Percentiles rank a stretch among this genome's conserved stretches.
Conservation (phyloP, 2,329 filamentous ascomycete species). For the Beauveria sp. region DNA sequence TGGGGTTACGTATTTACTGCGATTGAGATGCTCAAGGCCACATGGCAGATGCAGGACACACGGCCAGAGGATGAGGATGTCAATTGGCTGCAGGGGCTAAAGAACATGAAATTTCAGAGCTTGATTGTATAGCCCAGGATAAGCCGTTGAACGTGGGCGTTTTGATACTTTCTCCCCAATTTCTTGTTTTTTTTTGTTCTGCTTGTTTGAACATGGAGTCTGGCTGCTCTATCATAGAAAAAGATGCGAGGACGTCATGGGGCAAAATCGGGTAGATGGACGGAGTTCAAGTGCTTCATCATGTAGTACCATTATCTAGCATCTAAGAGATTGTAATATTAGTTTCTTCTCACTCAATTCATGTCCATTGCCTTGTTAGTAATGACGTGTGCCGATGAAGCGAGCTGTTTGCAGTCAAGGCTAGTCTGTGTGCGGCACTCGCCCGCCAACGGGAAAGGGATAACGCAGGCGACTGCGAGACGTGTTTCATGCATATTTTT, state of each 20-base stretch:
- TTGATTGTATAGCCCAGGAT: slow-evolving; percentile 33
- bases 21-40: slow-evolving; percentile 40
- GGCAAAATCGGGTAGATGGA: neutral
- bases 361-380: neutral
- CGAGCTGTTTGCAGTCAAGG: too few relatives aligned
- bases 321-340: neutral
- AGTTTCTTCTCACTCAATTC: neutral
- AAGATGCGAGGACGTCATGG: neutral
- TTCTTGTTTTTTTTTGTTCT: neutral
- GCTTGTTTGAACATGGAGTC: neutral
- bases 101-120: slow-evolving; percentile 36
- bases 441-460: neutral
- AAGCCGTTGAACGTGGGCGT: neutral
- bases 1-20: slow-evolving; percentile 45
- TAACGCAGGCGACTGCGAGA: neutral
- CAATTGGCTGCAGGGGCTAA: slow-evolving; percentile 37
- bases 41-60: slow-evolving; percentile 37
- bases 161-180: neutral
- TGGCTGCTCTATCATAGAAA: neutral
- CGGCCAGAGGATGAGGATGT: slow-evolving; percentile 15
- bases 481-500: neutral
- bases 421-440: too few relatives aligned
- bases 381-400: too few relatives aligned
- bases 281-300: neutral
- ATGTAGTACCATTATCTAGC: neutral